phyloP scores from a whole-genome alignment of 257 asterid genomes.

The Cinchona pubescens region DNA sequence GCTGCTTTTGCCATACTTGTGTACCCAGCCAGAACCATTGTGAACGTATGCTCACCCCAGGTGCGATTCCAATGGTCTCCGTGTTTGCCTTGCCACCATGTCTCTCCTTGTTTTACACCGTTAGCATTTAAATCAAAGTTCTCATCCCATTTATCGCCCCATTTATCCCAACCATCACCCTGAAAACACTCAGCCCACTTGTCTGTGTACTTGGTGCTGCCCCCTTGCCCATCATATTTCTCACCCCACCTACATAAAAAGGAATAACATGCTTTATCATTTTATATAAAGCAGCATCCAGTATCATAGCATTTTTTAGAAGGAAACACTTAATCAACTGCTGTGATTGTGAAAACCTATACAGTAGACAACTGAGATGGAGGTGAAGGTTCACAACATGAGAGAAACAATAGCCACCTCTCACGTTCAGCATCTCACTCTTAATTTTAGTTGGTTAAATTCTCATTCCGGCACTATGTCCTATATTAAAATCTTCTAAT shows the following conservation, averaged over 20 bases:
- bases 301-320: not conserved
- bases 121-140: slow-evolving; percentile 42
- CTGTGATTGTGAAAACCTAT: not conserved
- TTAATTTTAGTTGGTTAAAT: not conserved
- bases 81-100: slow-evolving; percentile 86
- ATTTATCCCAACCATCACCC: slow-evolving; percentile 87
- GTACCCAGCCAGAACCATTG: slow-evolving; percentile 92
- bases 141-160: slow-evolving; percentile 99
- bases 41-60: slow-evolving; percentile 99
- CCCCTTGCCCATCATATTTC: slow-evolving; percentile 84
- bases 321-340: not conserved
- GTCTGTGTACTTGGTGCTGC: slow-evolving; percentile 84
- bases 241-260: slow-evolving; percentile 81
- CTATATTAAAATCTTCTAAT: not conserved
- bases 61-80: slow-evolving; percentile 94
- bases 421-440: not conserved
- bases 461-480: not conserved
- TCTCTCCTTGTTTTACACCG: slow-evolving; percentile 94
- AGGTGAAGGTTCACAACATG: not conserved
- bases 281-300: not conserved
- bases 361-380: too few species aligned
- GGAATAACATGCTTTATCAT: not conserved
- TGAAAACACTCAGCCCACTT: slow-evolving; percentile 95
- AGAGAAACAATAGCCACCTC: not conserved
- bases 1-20: slow-evolving; percentile 97